Evolutionary conservation across 2,329 filamentous ascomycete genomes (phyloP).

Genomic region (Amylocarpus encephaloides): DNA sequence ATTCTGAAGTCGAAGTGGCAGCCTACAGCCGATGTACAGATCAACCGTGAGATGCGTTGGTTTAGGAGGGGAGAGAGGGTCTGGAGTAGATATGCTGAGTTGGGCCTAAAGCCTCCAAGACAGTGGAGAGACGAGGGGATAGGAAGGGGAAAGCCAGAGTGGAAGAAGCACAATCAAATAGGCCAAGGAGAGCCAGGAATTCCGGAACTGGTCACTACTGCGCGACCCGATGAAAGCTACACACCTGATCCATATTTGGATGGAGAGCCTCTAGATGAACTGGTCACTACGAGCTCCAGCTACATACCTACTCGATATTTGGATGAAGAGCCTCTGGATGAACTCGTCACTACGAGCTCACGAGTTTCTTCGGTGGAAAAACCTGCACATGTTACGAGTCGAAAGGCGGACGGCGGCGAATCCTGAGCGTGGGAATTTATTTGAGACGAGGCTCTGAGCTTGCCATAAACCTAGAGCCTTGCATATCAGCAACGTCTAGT

Average conservation of each 20-base stretch:
- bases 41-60: constrained; percentile 54
- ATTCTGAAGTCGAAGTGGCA: constrained; percentile 77
- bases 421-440: neutral
- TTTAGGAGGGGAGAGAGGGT: constrained; percentile 52
- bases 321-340: too few relatives aligned
- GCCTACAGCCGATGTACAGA: constrained; percentile 51
- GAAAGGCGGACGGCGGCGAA: too few relatives aligned
- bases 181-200: neutral
- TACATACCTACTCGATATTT: too few relatives aligned
- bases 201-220: constrained; percentile 8
- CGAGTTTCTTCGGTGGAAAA: too few relatives aligned
- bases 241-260: neutral
- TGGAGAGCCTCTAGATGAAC: neutral
- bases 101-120: constrained; percentile 55
- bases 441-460: neutral
- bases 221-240: neutral
- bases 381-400: too few relatives aligned
- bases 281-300: neutral
- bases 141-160: constrained; percentile 27
- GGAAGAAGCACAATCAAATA: constrained; percentile 8
- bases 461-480: too few relatives aligned
- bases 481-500: too few relatives aligned
- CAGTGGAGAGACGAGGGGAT: constrained; percentile 45
- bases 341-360: too few relatives aligned
- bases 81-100: constrained; percentile 53